Evolutionary conservation across 495 filamentous ascomycete genomes (phyloP).

Genomic region (Penicillium flavigenum): DNA sequence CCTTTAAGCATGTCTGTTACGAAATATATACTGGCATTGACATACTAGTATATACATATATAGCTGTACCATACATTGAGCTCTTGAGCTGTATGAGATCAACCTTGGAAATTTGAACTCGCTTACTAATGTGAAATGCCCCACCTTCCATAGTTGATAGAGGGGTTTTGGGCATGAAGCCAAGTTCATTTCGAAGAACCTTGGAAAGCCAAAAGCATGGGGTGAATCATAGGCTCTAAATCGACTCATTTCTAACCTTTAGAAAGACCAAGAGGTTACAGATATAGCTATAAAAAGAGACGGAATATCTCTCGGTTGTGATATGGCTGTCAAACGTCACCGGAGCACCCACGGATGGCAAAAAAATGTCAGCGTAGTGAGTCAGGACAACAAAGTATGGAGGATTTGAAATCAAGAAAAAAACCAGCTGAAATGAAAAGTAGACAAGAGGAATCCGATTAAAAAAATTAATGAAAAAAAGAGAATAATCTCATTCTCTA

Average conservation of each 20-base stretch:
- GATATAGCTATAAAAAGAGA: not conserved
- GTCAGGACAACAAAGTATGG: not conserved
- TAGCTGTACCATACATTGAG: conserved; percentile 1
- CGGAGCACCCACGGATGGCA: conserved; percentile 9
- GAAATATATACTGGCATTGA: not conserved
- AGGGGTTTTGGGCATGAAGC: conserved; percentile 8
- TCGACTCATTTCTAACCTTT: not conserved
- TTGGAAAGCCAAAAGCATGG: not conserved
- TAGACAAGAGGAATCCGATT: not conserved
- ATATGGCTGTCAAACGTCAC: conserved; percentile 4
- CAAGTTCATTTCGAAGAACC: not conserved
- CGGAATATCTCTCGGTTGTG: not conserved
- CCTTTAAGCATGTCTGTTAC: not conserved
- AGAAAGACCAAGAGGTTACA: not conserved
- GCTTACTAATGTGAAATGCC: conserved; percentile 7
- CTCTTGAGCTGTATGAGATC: not conserved
- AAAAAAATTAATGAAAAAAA: not conserved
- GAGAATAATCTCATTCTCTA: not conserved
- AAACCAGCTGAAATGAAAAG: not conserved
- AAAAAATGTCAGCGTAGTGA: not conserved
- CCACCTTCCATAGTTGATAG: conserved; percentile 6
- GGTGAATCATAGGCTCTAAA: conserved; percentile 4
- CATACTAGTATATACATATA: not conserved
- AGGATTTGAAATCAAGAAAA: conserved; percentile 17
- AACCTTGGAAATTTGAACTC: not conserved